Base-by-base conservation (phyloP, 371 early-diverging fungal genomes). In the Syncephalastrum contaminatum region DNA sequence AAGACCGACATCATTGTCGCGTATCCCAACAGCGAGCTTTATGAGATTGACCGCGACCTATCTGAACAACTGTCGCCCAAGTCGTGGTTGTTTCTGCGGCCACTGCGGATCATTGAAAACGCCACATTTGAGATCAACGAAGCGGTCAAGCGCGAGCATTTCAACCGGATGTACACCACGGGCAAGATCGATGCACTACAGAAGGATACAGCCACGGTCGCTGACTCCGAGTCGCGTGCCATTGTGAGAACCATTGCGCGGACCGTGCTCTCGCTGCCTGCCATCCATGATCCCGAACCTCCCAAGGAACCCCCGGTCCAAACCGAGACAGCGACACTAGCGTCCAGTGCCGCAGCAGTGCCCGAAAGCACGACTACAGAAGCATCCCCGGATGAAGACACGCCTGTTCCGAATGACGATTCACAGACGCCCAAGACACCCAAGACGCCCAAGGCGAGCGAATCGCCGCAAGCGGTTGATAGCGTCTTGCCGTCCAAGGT, bases 141-240 rank as follows among this genome's bases (percentile, higher is more conserved):
- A 20, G 41, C 67, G 0, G 66, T 72, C 42, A 71, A 76, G 25
- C 63, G 76, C 4, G 76, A 72, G 40, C 70, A 68, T 39, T 72
- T 76, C 59, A 62, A 60, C 47, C 63, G 72, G 1, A 66, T 75
- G 66, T 74, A 69, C 63, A 70, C 79, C 1, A 78, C 79, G 0
- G 61, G 68, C 4, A 71, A 68, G 44, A 64, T 75, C 56, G 44
- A 50, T n/a, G 53, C 66, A 2, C 60, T 59, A 0, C 69, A 70
- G 16, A 66, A 70, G 30, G 56, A 50, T 10, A 49, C 51, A 14
- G 57, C 53, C 5, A 66, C 65, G 12, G 60, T 20, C 8, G 60
- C 51, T 4, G 51, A 50, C 47, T 39, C 50, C 14, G 57, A 57
- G n/a, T 50, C 57, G 15, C 48, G 60, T n/a, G 27, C 30, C 6